phyloP scores from a whole-genome alignment of 805 yeast genomes.

The Metschnikowia drakensbergensis region DNA sequence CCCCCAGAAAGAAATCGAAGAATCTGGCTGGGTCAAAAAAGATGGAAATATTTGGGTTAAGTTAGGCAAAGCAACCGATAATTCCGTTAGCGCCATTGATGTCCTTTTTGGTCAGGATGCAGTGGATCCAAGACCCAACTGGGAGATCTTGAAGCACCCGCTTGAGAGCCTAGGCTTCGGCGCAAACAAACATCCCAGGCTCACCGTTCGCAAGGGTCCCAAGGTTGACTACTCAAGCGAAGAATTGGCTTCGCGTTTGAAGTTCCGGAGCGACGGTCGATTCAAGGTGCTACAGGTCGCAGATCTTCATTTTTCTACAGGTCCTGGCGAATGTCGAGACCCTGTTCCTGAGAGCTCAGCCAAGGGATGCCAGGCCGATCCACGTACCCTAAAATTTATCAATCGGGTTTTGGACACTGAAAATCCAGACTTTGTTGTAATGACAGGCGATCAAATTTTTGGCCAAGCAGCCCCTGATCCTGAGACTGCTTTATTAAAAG shows the following conservation, averaged over 20 bases:
- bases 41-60: conserved; percentile 59
- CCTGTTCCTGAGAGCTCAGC: conserved; percentile 51
- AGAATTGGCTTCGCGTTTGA: conserved; percentile 30
- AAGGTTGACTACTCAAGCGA: conserved; percentile 25
- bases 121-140: conserved; percentile 71
- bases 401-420: conserved; percentile 65
- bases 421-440: conserved; percentile 76
- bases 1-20: conserved; percentile 32
- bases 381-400: conserved; percentile 60
- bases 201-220: conserved; percentile 37
- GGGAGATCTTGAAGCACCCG: conserved; percentile 44
- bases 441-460: conserved; percentile 89
- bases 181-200: conserved; percentile 20
- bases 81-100: conserved; percentile 56
- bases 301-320: conserved; percentile 87
- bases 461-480: conserved; percentile 81
- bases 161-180: conserved; percentile 21
- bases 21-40: conserved; percentile 45
- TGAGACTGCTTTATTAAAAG: conserved; percentile 76
- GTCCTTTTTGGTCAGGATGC: conserved; percentile 70
- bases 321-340: conserved; percentile 75
- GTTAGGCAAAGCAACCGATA: conserved; percentile 38
- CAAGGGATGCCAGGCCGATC: conserved; percentile 72
- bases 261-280: conserved; percentile 40
- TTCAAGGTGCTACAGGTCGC: conserved; percentile 87